Conservation (phyloP, 2,329 filamentous ascomycete species). For the Kalmusia sp. region DNA sequence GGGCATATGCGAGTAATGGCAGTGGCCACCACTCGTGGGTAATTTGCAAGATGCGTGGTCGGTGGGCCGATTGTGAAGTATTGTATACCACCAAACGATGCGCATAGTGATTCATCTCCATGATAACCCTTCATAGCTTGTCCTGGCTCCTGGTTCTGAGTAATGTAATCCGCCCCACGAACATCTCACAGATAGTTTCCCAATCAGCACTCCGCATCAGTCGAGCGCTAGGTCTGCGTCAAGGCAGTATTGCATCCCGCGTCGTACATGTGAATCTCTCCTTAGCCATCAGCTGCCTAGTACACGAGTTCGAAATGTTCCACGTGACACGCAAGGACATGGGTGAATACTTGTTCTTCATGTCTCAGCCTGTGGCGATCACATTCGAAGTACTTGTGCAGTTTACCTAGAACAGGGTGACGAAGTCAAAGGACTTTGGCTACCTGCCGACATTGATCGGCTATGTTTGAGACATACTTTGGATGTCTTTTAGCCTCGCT, state of each 20-base stretch:
- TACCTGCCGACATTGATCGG: background rate
- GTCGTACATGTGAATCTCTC: background rate
- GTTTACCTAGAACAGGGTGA: background rate
- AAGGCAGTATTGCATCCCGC: slow-evolving; percentile 2
- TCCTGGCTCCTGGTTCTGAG: too few relatives aligned
- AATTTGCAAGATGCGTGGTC: slow-evolving; percentile 6
- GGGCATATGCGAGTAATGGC: slow-evolving; percentile 10
- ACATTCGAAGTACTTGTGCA: slow-evolving; percentile 1
- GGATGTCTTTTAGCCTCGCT: background rate
- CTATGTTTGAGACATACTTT: background rate
- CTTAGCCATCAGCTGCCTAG: slow-evolving; percentile 10
- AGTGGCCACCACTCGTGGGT: slow-evolving; percentile 10
- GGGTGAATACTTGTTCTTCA: slow-evolving; percentile 6
- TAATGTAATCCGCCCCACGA: background rate
- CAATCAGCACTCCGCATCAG: slow-evolving; percentile 7
- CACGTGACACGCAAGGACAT: slow-evolving; percentile 12
- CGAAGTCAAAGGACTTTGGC: background rate
- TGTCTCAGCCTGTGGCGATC: slow-evolving; percentile 7
- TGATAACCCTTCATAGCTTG: too few relatives aligned
- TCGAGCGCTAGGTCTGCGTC: background rate
- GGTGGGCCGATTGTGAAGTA: slow-evolving; percentile 11
- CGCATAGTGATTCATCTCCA: slow-evolving; percentile 14
- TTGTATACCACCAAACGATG: slow-evolving; percentile 13
- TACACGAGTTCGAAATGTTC: slow-evolving; percentile 12
- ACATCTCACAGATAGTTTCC: slow-evolving; percentile 9